Percentiles rank a stretch among this genome's conserved stretches.
Evolutionary conservation across 768 basidiomycete genomes (phyloP).

Genomic region (Collybia nuda): DNA sequence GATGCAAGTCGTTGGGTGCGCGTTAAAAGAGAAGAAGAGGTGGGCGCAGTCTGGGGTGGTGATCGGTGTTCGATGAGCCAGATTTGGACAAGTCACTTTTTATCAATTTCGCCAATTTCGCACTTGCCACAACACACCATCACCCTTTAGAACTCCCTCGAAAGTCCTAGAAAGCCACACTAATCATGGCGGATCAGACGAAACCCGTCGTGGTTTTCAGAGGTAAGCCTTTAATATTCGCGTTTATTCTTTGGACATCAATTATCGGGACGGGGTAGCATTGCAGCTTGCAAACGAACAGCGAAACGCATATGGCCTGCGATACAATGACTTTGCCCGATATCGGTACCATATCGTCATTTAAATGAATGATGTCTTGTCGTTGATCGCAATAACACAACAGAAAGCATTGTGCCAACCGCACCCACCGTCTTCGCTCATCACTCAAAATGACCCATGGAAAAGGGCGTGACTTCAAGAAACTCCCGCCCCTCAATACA

Average conservation of each 20-base stretch:
- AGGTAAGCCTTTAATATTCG: constrained; percentile 22
- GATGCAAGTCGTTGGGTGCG: background rate
- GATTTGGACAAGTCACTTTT: constrained; percentile 8
- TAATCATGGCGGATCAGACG: constrained; percentile 28
- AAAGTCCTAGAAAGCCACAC: constrained; percentile 6
- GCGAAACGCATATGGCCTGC: constrained; percentile 85
- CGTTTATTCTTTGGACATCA: no score
- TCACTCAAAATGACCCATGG: constrained; percentile 85
- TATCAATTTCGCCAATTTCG: constrained; percentile 6
- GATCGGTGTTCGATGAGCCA: constrained; percentile 7
- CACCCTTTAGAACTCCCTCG: constrained; percentile 7
- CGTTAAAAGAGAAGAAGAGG: background rate
- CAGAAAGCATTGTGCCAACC: constrained; percentile 91
- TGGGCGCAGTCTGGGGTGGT: background rate
- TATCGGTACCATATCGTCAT: constrained; percentile 58
- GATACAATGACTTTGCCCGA: constrained; percentile 84
- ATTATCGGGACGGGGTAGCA: constrained; percentile 40
- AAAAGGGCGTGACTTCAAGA: constrained; percentile 89
- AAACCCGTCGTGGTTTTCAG: constrained; percentile 30
- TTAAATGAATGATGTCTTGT: background rate
- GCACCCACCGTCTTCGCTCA: constrained; percentile 85
- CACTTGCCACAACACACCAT: constrained; percentile 5
- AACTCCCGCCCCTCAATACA: constrained; percentile 60
- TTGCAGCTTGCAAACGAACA: constrained; percentile 86
- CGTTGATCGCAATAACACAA: background rate